These are phyloP conservation scores for Saccharomycopsis sp. DNA, from an alignment of 805 yeast genomes.

Conservation along the genomic window DNA sequence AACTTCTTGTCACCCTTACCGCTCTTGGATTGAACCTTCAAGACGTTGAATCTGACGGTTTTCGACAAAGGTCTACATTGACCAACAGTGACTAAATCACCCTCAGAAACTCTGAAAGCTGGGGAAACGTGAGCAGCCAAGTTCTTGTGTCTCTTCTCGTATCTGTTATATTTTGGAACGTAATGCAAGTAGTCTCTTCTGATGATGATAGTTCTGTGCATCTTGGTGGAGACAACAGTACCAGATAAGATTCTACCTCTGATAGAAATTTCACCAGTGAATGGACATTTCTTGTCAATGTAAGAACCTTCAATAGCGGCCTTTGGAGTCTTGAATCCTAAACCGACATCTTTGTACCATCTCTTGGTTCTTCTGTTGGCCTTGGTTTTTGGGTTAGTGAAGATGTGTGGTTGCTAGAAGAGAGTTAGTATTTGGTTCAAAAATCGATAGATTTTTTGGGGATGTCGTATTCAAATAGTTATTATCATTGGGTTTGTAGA, in stretches of 20 bases:
- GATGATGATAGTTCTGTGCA: constrained; percentile 99
- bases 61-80: constrained; percentile 99
- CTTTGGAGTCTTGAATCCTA: constrained; percentile 99
- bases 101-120: constrained; percentile 99
- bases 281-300: constrained; percentile 99
- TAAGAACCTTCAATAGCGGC: constrained; percentile 97
- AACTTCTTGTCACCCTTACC: constrained; percentile 91
- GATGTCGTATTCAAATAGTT: background rate
- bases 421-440: constrained; percentile 33
- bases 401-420: constrained; percentile 97
- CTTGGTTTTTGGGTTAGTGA: constrained; percentile 99
- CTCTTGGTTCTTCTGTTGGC: constrained; percentile 98
- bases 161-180: constrained; percentile 99
- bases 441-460: background rate
- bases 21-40: constrained; percentile 85
- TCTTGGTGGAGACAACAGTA: constrained; percentile 99
- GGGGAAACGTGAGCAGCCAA: constrained; percentile 99
- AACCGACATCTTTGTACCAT: constrained; percentile 99
- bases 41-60: constrained; percentile 99
- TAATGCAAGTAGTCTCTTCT: constrained; percentile 99
- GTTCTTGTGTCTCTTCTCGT: constrained; percentile 99
- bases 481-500: background rate
- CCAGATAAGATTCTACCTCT: constrained; percentile 99
- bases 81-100: constrained; percentile 99
- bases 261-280: constrained; percentile 93